phyloP scores from a whole-genome alignment of 2,329 filamentous ascomycete genomes.

The Penicillium sp. region DNA sequence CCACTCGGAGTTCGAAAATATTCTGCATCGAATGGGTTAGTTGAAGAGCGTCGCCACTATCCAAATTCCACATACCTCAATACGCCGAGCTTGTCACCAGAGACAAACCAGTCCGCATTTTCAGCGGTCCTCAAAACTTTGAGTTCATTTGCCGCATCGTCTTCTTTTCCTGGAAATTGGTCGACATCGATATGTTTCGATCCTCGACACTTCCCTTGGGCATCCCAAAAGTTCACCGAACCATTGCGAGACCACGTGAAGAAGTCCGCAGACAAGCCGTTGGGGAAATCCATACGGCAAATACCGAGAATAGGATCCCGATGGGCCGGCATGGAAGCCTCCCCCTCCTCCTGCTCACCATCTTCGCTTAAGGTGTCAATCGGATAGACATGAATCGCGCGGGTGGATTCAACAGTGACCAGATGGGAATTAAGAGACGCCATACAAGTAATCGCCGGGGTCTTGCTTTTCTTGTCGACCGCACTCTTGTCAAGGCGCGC shows the following conservation, averaged over 20 bases:
- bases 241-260: conserved; percentile 87
- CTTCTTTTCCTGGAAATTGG: conserved; percentile 47
- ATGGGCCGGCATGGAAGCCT: conserved; percentile 53
- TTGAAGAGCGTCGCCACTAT: not conserved
- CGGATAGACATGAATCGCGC: conserved; percentile 63
- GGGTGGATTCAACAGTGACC: conserved; percentile 71
- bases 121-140: conserved; percentile 58
- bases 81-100: conserved; percentile 83
- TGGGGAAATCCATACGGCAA: conserved; percentile 59
- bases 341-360: conserved; percentile 27
- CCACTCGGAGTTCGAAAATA: conserved; percentile 51
- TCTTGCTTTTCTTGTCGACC: conserved; percentile 28
- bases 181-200: conserved; percentile 69
- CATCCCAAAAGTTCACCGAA: conserved; percentile 76
- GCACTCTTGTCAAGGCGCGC: conserved; percentile 20
- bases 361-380: conserved; percentile 45
- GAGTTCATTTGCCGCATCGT: conserved; percentile 54
- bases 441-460: conserved; percentile 59
- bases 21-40: conserved; percentile 25
- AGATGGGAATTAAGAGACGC: conserved; percentile 65
- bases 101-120: conserved; percentile 66
- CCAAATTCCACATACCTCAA: conserved; percentile 50
- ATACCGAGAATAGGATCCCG: conserved; percentile 67
- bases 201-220: conserved; percentile 65
- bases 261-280: conserved; percentile 66